Percentiles rank a stretch among this genome's conserved stretches.
Conservation (phyloP, 495 filamentous ascomycete species). For the Penicillium canescens region DNA sequence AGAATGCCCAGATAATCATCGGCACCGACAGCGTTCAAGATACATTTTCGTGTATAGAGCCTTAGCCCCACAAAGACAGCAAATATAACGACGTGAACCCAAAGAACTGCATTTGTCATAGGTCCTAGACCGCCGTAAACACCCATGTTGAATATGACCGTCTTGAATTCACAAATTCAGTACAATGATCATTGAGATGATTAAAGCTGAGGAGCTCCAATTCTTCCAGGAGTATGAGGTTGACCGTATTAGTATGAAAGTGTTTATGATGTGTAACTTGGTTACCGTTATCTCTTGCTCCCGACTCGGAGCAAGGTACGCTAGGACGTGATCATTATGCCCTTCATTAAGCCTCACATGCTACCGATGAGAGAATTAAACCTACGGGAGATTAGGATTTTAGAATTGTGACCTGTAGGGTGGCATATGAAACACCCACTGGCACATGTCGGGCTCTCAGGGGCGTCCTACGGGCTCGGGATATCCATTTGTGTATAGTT, state of each 20-base stretch:
- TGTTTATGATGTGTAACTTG: constrained; percentile 8
- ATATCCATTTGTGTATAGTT: too few species aligned
- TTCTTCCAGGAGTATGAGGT: not conserved
- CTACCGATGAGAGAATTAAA: too few species aligned
- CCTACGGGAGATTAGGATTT: too few species aligned
- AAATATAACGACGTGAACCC: constrained; percentile 21
- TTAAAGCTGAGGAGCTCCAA: not conserved
- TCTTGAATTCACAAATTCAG: not conserved
- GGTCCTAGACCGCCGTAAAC: constrained; percentile 27
- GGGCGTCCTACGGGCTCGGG: too few species aligned
- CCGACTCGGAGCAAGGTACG: not conserved
- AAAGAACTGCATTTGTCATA: constrained; percentile 29
- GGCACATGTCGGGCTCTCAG: too few species aligned
- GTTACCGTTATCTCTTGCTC: constrained; percentile 1
- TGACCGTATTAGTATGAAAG: not conserved
- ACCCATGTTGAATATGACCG: constrained; percentile 15
- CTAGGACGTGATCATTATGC: too few species aligned
- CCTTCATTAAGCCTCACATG: too few species aligned
- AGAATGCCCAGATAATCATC: constrained; percentile 23
- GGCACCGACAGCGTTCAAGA: constrained; percentile 23
- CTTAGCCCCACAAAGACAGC: constrained; percentile 20
- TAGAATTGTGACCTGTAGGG: too few species aligned
- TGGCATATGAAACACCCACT: too few species aligned
- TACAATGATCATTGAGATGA: not conserved
- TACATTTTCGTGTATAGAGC: constrained; percentile 25